Evolutionary conservation across 2,329 filamentous ascomycete genomes (phyloP).

Genomic region (Colletotrichum cuscutae): DNA sequence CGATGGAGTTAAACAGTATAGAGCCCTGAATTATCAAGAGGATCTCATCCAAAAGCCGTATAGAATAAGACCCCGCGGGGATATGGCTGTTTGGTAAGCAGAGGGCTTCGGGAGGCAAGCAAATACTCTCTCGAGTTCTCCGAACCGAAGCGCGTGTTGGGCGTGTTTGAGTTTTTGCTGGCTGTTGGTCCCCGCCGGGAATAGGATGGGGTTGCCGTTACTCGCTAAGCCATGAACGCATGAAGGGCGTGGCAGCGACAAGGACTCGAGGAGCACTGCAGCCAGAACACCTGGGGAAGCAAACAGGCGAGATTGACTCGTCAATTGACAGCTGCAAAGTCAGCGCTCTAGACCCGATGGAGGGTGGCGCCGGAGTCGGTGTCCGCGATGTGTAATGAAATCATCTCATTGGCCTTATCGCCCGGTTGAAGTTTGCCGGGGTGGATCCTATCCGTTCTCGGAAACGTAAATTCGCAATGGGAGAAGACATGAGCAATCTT

Average conservation of each 20-base stretch:
- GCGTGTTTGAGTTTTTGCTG: neutral
- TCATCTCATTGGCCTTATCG: slow-evolving; percentile 12
- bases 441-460: neutral
- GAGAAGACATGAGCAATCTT: neutral
- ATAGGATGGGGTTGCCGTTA: neutral
- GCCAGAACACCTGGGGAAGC: neutral
- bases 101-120: neutral
- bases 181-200: neutral
- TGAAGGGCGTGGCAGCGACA: neutral
- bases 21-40: neutral
- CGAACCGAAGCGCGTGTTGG: neutral
- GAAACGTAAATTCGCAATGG: neutral
- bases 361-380: neutral
- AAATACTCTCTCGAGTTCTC: neutral
- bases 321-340: neutral
- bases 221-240: neutral
- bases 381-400: slow-evolving; percentile 15
- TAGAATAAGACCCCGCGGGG: slow-evolving; percentile 1
- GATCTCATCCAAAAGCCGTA: neutral
- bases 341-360: slow-evolving; percentile 1
- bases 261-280: neutral
- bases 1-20: no score
- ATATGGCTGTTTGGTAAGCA: neutral
- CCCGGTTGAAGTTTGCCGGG: neutral
- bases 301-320: neutral